Percentiles rank a stretch among this genome's conserved stretches.
These are phyloP conservation scores for Anisodus tanguticus DNA, from an alignment of 257 asterid species.

Conservation along the genomic window DNA sequence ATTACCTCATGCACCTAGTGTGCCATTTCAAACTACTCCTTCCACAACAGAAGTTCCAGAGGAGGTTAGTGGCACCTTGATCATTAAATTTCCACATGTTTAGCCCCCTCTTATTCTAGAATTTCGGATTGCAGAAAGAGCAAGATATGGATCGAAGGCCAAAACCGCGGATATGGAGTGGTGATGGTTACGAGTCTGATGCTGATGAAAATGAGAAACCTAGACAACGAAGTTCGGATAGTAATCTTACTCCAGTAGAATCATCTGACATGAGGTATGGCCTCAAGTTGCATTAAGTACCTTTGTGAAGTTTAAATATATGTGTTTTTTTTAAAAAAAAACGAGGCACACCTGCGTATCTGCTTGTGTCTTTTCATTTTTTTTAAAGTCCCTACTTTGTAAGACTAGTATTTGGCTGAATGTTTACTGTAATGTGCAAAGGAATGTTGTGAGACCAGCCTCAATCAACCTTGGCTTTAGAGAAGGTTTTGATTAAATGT, in stretches of 20 bases:
- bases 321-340: background rate
- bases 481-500: background rate
- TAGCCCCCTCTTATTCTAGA: constrained; percentile 32
- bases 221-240: constrained; percentile 49
- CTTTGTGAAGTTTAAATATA: background rate
- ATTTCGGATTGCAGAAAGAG: constrained; percentile 57
- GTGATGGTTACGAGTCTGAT: constrained; percentile 74
- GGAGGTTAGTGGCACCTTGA: constrained; percentile 57
- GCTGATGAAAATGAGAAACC: constrained; percentile 63
- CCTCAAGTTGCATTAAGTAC: background rate
- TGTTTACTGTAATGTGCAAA: background rate
- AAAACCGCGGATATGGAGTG: constrained; percentile 89
- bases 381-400: background rate
- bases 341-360: background rate
- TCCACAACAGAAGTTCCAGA: constrained; percentile 67
- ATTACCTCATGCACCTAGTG: constrained; percentile 81
- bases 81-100: constrained; percentile 3
- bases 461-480: background rate
- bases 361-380: background rate
- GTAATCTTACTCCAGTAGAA: constrained; percentile 39
- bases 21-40: constrained; percentile 77
- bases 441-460: constrained; percentile 1
- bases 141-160: constrained; percentile 76
- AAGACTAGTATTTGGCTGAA: background rate
- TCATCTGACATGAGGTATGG: constrained; percentile 59